phyloP scores from a whole-genome alignment of 2,329 filamentous ascomycete genomes.

The Diaporthe citri region DNA sequence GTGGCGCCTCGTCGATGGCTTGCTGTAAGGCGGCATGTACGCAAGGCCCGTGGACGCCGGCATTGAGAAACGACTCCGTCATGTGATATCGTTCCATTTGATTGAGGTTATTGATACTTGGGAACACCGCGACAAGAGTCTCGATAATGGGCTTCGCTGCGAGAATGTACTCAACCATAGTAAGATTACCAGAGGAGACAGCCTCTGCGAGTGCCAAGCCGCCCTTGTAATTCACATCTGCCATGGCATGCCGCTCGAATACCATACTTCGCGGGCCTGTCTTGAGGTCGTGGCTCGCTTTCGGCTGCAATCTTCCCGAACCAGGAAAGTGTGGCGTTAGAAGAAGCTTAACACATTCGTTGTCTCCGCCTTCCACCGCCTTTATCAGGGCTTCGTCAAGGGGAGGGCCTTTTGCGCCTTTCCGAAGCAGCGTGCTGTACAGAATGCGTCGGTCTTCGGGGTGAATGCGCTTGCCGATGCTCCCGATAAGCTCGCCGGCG shows the following conservation, averaged over 20 bases:
- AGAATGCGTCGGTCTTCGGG: constrained; percentile 60
- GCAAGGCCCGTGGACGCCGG: constrained; percentile 59
- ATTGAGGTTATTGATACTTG: constrained; percentile 58
- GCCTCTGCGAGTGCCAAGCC: constrained; percentile 65
- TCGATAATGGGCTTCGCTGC: constrained; percentile 59
- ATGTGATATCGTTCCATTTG: constrained; percentile 60
- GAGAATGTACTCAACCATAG: constrained; percentile 61
- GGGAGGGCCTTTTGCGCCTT: constrained; percentile 61
- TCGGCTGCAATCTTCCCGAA: constrained; percentile 42
- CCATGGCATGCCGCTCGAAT: constrained; percentile 60
- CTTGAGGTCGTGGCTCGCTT: constrained; percentile 46
- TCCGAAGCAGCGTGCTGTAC: constrained; percentile 60
- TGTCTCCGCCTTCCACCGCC: constrained; percentile 62
- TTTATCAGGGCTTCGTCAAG: constrained; percentile 65
- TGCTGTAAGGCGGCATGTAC: constrained; percentile 65
- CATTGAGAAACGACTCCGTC: constrained; percentile 62
- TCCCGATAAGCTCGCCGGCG: constrained; percentile 63
- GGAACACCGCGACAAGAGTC: constrained; percentile 63
- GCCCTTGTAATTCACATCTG: constrained; percentile 65
- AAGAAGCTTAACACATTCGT: constrained; percentile 61
- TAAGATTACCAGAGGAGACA: constrained; percentile 58
- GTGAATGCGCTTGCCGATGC: constrained; percentile 61
- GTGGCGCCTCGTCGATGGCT: constrained; percentile 62
- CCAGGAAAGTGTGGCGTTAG: constrained; percentile 62
- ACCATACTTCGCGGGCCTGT: constrained; percentile 49